phyloP scores from a whole-genome alignment of 176 grass and related monocot genomes.

The Cenchrus fungigraminus region DNA sequence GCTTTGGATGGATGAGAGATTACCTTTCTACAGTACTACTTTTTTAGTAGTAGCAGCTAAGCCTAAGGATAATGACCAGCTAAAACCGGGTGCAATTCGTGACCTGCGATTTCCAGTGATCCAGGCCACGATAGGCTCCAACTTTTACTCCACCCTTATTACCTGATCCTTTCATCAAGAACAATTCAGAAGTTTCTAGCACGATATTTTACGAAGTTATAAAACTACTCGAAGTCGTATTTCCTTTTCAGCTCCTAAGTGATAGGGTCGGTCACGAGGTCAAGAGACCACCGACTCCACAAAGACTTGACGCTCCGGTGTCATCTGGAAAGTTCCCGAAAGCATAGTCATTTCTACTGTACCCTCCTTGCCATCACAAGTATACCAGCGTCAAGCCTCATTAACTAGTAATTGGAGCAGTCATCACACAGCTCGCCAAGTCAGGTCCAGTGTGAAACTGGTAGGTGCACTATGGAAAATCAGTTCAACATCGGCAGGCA shows the following conservation, averaged over 20 bases:
- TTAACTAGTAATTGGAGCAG: background rate
- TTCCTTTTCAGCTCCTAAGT: background rate
- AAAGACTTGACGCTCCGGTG: background rate
- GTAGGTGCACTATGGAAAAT: background rate
- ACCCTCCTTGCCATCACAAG: background rate
- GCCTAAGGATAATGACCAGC: background rate
- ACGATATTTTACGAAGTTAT: background rate
- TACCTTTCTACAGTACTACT: too few species aligned
- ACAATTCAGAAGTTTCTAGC: slow-evolving; percentile 9
- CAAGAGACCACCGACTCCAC: slow-evolving; percentile 39
- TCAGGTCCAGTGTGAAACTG: background rate
- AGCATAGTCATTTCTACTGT: background rate
- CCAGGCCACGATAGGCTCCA: background rate
- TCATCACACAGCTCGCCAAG: background rate
- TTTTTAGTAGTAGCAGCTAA: background rate
- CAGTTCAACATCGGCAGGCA: background rate
- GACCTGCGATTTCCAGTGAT: background rate
- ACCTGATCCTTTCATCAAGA: background rate
- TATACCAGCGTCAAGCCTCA: too few species aligned
- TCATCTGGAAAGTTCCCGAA: background rate
- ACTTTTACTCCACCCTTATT: background rate
- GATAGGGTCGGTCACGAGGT: background rate
- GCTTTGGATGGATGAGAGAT: background rate
- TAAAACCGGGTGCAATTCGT: background rate
- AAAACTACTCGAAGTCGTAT: background rate